phyloP scores from a whole-genome alignment of 768 basidiomycete species.

The Phylloporus sp. region DNA sequence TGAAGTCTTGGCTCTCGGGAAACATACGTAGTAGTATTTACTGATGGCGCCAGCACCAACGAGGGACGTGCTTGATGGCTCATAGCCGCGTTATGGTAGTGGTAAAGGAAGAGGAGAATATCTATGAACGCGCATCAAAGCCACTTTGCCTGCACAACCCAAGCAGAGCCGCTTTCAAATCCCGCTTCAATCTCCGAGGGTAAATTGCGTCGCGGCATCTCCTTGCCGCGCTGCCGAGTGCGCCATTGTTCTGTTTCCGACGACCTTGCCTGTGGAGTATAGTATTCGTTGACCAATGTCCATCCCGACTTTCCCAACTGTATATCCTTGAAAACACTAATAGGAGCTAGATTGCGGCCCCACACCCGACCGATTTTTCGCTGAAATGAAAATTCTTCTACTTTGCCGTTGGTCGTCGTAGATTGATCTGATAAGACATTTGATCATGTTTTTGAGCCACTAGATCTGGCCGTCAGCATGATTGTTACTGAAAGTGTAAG shows the following conservation, averaged over 20 bases:
- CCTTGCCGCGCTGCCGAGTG: slow-evolving; percentile 21
- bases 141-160: slow-evolving; percentile 32
- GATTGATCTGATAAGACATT: no score
- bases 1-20: neutral
- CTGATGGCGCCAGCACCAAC: slow-evolving; percentile 73
- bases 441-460: no score
- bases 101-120: slow-evolving; percentile 23
- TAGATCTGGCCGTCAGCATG: no score
- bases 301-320: no score
- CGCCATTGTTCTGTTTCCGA: slow-evolving; percentile 10
- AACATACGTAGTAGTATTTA: slow-evolving; percentile 80
- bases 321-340: no score
- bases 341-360: no score
- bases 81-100: slow-evolving; percentile 43
- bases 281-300: no score
- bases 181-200: slow-evolving; percentile 24
- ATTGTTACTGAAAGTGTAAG: no score
- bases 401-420: no score
- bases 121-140: slow-evolving; percentile 30
- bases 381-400: no score
- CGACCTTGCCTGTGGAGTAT: no score
- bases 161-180: slow-evolving; percentile 22
- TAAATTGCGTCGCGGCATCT: slow-evolving; percentile 10
- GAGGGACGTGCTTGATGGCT: slow-evolving; percentile 60
- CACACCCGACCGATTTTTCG: no score